Percentiles rank a stretch among this genome's conserved stretches.
Conservation (phyloP, 2,329 filamentous ascomycete species). For the Aspergillus texensis region DNA sequence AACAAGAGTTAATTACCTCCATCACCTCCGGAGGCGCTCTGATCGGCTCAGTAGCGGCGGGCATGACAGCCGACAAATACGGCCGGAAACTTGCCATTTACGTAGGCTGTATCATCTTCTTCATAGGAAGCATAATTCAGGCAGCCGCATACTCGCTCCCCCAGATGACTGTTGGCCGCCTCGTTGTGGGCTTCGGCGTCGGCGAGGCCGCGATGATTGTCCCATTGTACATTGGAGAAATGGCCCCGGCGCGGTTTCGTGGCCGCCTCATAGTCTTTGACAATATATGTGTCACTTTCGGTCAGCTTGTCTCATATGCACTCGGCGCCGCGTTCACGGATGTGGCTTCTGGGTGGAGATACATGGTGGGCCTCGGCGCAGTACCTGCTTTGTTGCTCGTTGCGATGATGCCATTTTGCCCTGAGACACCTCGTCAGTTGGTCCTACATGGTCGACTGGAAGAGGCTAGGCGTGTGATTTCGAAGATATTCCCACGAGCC, state of each 20-base stretch:
- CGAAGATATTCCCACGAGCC: constrained; percentile 27
- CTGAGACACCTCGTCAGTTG: constrained; percentile 53
- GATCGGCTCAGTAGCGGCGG: constrained; percentile 45
- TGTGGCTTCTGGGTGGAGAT: constrained; percentile 52
- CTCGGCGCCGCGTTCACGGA: constrained; percentile 46
- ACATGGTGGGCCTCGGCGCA: constrained; percentile 54
- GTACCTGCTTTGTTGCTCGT: constrained; percentile 51
- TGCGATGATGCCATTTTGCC: constrained; percentile 49
- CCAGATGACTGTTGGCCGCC: constrained; percentile 49
- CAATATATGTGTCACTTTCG: constrained; percentile 50
- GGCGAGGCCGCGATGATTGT: constrained; percentile 53
- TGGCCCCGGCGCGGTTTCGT: constrained; percentile 53
- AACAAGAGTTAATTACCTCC: constrained; percentile 57
- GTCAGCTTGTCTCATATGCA: constrained; percentile 47
- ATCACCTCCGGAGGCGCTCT: constrained; percentile 54
- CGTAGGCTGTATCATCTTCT: constrained; percentile 45
- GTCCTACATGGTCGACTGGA: constrained; percentile 46
- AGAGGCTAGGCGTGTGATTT: constrained; percentile 40
- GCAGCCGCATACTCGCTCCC: constrained; percentile 41
- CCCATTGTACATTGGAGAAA: constrained; percentile 53
- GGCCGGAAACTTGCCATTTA: constrained; percentile 48
- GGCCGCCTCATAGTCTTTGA: constrained; percentile 45
- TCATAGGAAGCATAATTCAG: constrained; percentile 42
- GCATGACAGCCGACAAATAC: constrained; percentile 41
- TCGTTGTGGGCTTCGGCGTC: constrained; percentile 55